phyloP scores from a whole-genome alignment of 306 rosid genomes.

The Acacia melanoxylon region DNA sequence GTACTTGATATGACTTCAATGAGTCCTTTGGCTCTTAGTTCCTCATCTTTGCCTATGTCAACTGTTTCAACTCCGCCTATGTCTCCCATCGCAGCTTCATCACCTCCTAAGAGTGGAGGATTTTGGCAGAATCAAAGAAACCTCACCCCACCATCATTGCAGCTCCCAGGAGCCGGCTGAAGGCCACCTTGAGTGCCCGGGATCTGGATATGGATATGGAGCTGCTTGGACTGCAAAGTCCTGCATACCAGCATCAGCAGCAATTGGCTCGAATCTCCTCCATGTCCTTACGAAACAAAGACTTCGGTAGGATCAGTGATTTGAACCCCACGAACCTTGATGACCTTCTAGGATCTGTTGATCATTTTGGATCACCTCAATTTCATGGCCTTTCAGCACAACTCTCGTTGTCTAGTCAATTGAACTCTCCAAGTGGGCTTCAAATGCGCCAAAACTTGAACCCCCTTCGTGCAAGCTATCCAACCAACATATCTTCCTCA shows the following conservation, averaged over 20 bases:
- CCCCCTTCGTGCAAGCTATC: constrained; percentile 89
- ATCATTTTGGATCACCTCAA: constrained; percentile 62
- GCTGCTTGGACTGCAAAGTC: constrained; percentile 64
- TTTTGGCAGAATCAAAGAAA: constrained; percentile 88
- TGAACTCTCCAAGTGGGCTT: constrained; percentile 61
- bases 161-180: constrained; percentile 83
- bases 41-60: constrained; percentile 70
- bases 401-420: constrained; percentile 59
- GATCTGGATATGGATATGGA: constrained; percentile 85
- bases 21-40: constrained; percentile 79
- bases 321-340: constrained; percentile 86
- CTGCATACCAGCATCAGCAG: constrained; percentile 57
- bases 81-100: constrained; percentile 76
- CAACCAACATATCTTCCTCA: constrained; percentile 69
- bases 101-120: constrained; percentile 78
- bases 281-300: constrained; percentile 56
- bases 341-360: constrained; percentile 71
- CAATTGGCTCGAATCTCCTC: constrained; percentile 81
- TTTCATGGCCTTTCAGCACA: constrained; percentile 61
- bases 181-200: constrained; percentile 79
- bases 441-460: constrained; percentile 85
- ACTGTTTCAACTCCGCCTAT: constrained; percentile 86
- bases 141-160: constrained; percentile 86
- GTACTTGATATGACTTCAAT: constrained; percentile 64
- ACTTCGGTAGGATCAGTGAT: constrained; percentile 60